Conservation (phyloP, 208 protist species). For the Giardia muris region DNA sequence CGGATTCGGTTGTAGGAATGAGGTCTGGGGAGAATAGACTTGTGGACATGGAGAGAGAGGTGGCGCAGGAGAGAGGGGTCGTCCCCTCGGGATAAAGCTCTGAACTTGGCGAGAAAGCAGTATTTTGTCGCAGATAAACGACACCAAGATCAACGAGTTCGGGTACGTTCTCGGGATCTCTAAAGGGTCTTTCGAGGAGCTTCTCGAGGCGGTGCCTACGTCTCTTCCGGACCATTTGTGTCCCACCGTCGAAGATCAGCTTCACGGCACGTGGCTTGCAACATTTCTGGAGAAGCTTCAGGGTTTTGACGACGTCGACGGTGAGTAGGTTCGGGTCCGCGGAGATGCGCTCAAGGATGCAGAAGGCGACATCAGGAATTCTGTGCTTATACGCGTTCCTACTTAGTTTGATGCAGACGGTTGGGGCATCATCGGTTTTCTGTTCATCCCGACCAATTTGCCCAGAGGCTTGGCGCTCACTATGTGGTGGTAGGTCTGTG, state of each 20-base stretch:
- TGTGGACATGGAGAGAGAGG: too few species aligned
- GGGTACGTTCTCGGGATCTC: too few species aligned
- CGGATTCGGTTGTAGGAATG: too few species aligned
- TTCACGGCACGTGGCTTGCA: not conserved
- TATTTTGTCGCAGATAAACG: too few species aligned
- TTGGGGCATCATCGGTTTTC: not conserved
- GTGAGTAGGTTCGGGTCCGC: not conserved
- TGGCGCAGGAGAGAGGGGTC: too few species aligned
- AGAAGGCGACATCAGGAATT: conserved; percentile 13
- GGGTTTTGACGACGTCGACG: not conserved
- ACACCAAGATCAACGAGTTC: too few species aligned
- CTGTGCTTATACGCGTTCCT: not conserved
- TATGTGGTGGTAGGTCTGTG: not conserved
- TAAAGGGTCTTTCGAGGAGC: too few species aligned
- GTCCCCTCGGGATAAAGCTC: too few species aligned
- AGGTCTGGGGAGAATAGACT: too few species aligned
- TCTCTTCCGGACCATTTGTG: too few species aligned
- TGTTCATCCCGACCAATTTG: not conserved
- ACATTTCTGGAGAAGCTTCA: not conserved
- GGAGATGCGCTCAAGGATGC: not conserved
- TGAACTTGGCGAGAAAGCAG: too few species aligned
- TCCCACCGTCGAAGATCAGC: not conserved
- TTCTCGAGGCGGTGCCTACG: too few species aligned
- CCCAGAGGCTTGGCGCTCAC: not conserved
- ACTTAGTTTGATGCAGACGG: not conserved